Percentiles rank a stretch among this genome's conserved stretches.
These are phyloP conservation scores for Suhomyces canberraensis DNA, from an alignment of 805 yeast species.

Conservation along the genomic window DNA sequence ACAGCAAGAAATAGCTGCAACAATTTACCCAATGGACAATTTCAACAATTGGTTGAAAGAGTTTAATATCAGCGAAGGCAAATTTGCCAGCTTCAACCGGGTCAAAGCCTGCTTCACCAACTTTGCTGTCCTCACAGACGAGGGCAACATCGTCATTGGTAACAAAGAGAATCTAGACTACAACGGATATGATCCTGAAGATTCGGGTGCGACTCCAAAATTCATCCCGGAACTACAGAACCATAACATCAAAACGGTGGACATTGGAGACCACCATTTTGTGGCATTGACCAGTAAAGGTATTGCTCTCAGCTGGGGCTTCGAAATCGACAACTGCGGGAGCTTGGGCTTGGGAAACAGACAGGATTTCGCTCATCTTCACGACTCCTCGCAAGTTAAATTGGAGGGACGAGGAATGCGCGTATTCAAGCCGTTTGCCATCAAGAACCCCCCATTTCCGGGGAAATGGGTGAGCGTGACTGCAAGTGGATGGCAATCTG, in stretches of 20 bases:
- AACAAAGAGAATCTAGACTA: constrained; percentile 12
- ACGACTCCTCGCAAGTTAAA: constrained; percentile 10
- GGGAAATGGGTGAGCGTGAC: constrained; percentile 58
- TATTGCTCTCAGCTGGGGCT: constrained; percentile 62
- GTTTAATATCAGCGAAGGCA: constrained; percentile 13
- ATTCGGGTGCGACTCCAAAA: constrained; percentile 21
- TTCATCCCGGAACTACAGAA: constrained; percentile 44
- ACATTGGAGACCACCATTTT: constrained; percentile 70
- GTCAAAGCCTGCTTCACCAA: constrained; percentile 53
- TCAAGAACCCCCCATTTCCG: constrained; percentile 37
- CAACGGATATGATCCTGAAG: constrained; percentile 9
- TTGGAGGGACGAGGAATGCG: constrained; percentile 33
- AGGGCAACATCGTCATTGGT: constrained; percentile 46
- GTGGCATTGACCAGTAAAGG: constrained; percentile 63
- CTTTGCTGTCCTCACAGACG: constrained; percentile 55
- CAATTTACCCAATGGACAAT: constrained; percentile 15
- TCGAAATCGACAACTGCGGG: constrained; percentile 60
- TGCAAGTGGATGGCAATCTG: constrained; percentile 81
- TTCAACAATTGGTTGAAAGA: constrained; percentile 31
- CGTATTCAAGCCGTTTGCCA: constrained; percentile 17
- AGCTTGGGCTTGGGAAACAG: constrained; percentile 59
- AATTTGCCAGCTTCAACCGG: constrained; percentile 40
- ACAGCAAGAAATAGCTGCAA: constrained; percentile 8
- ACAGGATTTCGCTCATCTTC: constrained; percentile 7
- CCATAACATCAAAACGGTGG: constrained; percentile 50